Base-by-base conservation (phyloP, 352 stramenopile genomes). In the Phytophthora macrochlamydospora region DNA sequence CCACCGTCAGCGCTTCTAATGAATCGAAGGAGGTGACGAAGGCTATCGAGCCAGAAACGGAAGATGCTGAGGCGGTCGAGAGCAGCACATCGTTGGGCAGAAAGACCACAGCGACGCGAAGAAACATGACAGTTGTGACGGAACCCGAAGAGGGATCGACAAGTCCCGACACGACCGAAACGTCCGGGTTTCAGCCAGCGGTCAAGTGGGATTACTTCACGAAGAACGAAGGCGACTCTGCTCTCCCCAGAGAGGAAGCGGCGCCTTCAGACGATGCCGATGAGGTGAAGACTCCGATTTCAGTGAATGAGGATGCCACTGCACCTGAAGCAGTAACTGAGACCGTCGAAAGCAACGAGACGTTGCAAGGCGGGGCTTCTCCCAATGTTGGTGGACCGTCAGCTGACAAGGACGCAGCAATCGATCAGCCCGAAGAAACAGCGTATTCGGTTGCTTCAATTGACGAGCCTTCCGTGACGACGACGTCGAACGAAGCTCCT, bases 141-240 rank as follows among this genome's bases (percentile, higher is more conserved):
- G 51, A 56, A 11, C 59, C 59, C 28, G 28, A 56, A 29, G 51
- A 56, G 29, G 51, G 51, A 43, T 29, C 31, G 4, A 46, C 48
- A 1, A 60, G 24, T n/a, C 42, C 32, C 51, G 45, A 51, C 48
- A 24, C 18, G 18, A 24, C 18, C 18, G 18, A 24, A 24, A 24
- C 18, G 18, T 24, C 18, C 18, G 18, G 18, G 18, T 24, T 24
- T 24, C 18, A 24, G 18, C 18, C 18, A 24, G 18, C 18, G 18
- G 18, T 24, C 18, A 24, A 24, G 18, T 61, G 48, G 48, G 48
- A 65, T 14, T 65, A 57, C 58, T 65, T 65, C 57, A 51, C 46
- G 2, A 56, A 50, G 24, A 11, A 30, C 7, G 56, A 55, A n/a
- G 45, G 44, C 9, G 14, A 51, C 7, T 14, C 55, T 28, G 35